Evolutionary conservation across 345 rosid species (phyloP), one percentile per base, ranked within the genome.

Genomic region (Salix brachista): DNA sequence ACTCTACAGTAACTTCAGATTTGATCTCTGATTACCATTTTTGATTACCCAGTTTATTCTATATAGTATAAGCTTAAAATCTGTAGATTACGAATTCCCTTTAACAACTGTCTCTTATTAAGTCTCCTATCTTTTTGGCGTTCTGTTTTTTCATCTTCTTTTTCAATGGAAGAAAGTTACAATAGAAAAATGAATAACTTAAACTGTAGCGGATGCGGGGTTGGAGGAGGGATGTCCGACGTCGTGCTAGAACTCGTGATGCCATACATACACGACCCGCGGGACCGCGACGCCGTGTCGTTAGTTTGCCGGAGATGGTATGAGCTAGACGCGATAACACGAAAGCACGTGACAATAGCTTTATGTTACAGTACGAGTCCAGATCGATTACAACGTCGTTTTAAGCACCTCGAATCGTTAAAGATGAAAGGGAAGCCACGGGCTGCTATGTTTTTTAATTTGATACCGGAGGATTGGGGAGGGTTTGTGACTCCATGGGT

Each of bases 391-490:
- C 83, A 91, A 42, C 86, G 81, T 18, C 85, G 99, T 17, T 93
- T 93, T 36, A 32, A 65, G 4, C 84, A 87, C 70, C 80, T 96
- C 11, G 96, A 91, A 79, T 96, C 99, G n/a, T 74, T 96, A 70
- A 89, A 87, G 81, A 76, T 96, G 42, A 96, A 96, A 74, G 99
- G 97, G 18, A 93, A 92, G 85, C 98, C 98, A 0, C 52, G 99
- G 73, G 97, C 98, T 0, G 97, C 98, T n/a, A 91, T 96, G 98
- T 93, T 96, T 66, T 66, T 26, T 21, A 93, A 92, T 73, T 79
- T 91, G 41, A 93, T 96, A 36, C 99, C 97, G 0, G 98, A 93
- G 84, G 88, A 93, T 75, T 93, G 99, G 99, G 99, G 99, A 3
- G 99, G 99, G 0, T 85, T 79, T 28, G 93, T 87, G 2, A 85